Percentiles rank a stretch among this genome's conserved stretches.
Conservation (phyloP, 1,284 basidiomycete species). For the Ustilago nuda region DNA sequence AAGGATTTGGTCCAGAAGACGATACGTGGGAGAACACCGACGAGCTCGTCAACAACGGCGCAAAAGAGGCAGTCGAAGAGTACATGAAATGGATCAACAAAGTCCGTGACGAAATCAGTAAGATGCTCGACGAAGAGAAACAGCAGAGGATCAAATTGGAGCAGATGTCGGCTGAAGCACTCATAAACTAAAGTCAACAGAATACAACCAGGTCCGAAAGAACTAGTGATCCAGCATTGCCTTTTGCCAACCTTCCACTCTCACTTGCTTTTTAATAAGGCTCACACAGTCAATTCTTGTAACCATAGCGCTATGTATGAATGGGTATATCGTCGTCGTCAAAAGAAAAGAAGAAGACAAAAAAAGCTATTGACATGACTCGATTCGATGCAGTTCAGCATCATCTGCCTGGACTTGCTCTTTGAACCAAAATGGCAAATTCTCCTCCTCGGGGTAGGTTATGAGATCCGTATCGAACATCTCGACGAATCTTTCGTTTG, state of each 20-base stretch:
- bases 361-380: neutral
- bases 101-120: conserved; percentile 30
- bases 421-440: conserved; percentile 57
- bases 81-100: conserved; percentile 32
- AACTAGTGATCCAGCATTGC: conserved; percentile 5
- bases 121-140: conserved; percentile 38
- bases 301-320: neutral
- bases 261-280: conserved; percentile 17
- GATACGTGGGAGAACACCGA: conserved; percentile 77
- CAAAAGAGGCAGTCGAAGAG: conserved; percentile 69
- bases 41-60: conserved; percentile 72
- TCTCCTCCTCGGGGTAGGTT: conserved; percentile 49
- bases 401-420: conserved; percentile 53
- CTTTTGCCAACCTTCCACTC: conserved; percentile 30
- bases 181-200: conserved; percentile 6
- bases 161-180: conserved; percentile 11
- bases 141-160: conserved; percentile 16
- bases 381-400: conserved; percentile 34
- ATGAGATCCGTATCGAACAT: conserved; percentile 67
- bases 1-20: conserved; percentile 74
- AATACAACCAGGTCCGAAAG: neutral
- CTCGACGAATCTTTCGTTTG: conserved; percentile 67
- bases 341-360: neutral
- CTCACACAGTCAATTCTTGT: neutral
- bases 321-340: conserved; percentile 15